Conservation (phyloP, 331 rosid species). For the Quercus tomentella region DNA sequence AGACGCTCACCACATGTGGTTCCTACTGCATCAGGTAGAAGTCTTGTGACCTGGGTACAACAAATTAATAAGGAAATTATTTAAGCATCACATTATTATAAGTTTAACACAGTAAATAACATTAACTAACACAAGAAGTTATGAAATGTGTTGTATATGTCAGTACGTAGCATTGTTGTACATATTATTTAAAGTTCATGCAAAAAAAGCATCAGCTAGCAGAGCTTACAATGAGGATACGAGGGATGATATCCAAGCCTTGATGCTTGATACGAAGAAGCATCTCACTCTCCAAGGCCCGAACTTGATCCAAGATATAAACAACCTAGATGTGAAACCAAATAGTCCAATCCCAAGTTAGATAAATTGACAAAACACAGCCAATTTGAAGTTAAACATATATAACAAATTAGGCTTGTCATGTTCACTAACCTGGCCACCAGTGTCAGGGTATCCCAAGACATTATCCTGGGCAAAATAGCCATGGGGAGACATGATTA, state of each 20-base stretch:
- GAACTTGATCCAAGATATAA: conserved; percentile 99
- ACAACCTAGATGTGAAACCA: conserved; percentile 52
- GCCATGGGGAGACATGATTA: conserved; percentile 98
- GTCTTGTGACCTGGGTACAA: conserved; percentile 66
- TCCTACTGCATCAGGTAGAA: conserved; percentile 97
- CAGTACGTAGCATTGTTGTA: too few relatives aligned
- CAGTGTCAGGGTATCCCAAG: conserved; percentile 98
- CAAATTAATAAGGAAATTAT: not conserved
- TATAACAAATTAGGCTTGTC: not conserved
- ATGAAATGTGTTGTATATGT: too few relatives aligned
- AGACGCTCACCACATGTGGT: conserved; percentile 91
- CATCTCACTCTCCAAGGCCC: conserved; percentile 98
- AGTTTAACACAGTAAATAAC: not conserved
- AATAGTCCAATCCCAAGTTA: not conserved
- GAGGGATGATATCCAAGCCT: conserved; percentile 84
- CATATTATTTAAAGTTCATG: too few relatives aligned
- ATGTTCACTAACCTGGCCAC: conserved; percentile 72
- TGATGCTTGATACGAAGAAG: conserved; percentile 84
- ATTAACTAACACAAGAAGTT: not conserved
- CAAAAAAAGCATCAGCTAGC: not conserved
- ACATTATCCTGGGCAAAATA: conserved; percentile 97
- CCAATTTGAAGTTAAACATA: too few relatives aligned
- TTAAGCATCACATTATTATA: not conserved
- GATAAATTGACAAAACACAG: not conserved
- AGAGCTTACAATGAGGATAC: conserved; percentile 80